Conservation (phyloP, 768 basidiomycete species). For the Heimioporus sp. region DNA sequence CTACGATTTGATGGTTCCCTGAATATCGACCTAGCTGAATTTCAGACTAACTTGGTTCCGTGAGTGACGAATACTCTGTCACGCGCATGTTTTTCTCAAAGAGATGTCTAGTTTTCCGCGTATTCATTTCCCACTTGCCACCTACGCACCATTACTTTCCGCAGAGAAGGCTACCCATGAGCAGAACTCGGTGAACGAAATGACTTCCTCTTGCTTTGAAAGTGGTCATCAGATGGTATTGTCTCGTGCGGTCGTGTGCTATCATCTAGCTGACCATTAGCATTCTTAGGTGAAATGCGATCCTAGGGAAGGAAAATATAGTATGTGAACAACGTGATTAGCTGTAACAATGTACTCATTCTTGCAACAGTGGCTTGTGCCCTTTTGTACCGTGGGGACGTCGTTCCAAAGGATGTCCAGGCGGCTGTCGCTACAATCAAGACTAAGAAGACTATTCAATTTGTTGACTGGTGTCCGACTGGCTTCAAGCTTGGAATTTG, state of each 20-base stretch:
- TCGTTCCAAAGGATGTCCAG: slow-evolving; percentile 95
- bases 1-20: slow-evolving; percentile 96
- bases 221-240: slow-evolving; percentile 90
- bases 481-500: slow-evolving; percentile 99
- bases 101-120: slow-evolving; percentile 74
- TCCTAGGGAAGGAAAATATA: slow-evolving; percentile 98
- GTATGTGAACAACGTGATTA: slow-evolving; percentile 43
- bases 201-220: slow-evolving; percentile 99
- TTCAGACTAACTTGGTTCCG: slow-evolving; percentile 99
- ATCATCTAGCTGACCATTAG: slow-evolving; percentile 2
- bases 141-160: slow-evolving; percentile 94
- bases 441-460: slow-evolving; percentile 97
- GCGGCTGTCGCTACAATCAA: slow-evolving; percentile 92
- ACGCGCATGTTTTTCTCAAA: not conserved
- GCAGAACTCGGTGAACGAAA: slow-evolving; percentile 95
- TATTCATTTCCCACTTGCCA: slow-evolving; percentile 97
- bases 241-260: not conserved
- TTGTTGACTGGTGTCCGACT: slow-evolving; percentile 98
- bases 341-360: slow-evolving; percentile 12
- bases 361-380: slow-evolving; percentile 76
- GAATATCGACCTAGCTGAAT: slow-evolving; percentile 97
- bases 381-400: slow-evolving; percentile 91
- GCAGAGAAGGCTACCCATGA: slow-evolving; percentile 94
- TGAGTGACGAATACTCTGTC: slow-evolving; percentile 40
- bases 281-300: slow-evolving; percentile 71